phyloP scores from a whole-genome alignment of 1,139 yeast species.

The Yamadazyma trypodendri region DNA sequence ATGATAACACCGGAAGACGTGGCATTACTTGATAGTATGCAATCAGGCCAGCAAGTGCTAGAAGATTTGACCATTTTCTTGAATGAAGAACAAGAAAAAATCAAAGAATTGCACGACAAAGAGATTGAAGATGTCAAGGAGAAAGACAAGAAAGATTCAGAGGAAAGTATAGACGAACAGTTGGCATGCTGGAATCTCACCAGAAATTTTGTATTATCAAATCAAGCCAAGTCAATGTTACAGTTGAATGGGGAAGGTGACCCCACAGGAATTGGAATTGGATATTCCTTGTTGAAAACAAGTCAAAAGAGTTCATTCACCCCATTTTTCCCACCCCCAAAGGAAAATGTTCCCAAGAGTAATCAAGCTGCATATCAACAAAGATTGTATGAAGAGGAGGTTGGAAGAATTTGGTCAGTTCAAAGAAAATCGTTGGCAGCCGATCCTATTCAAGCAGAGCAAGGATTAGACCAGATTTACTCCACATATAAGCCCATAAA shows the following conservation, averaged over 20 bases:
- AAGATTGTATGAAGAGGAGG: conserved; percentile 88
- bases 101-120: conserved; percentile 24
- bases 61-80: conserved; percentile 49
- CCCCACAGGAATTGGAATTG: conserved; percentile 89
- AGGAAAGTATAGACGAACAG: conserved; percentile 72
- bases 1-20: conserved; percentile 94
- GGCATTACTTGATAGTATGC: conserved; percentile 86
- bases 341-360: conserved; percentile 45
- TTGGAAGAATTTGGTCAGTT: conserved; percentile 85
- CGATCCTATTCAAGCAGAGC: conserved; percentile 28
- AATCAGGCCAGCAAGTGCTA: conserved; percentile 80
- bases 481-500: conserved; percentile 40
- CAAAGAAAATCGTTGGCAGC: conserved; percentile 68
- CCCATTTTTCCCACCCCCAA: conserved; percentile 53
- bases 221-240: conserved; percentile 95
- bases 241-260: conserved; percentile 97
- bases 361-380: conserved; percentile 76
- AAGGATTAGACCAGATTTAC: conserved; percentile 28
- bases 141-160: conserved; percentile 32
- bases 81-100: conserved; percentile 22
- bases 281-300: conserved; percentile 83
- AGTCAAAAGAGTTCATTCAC: conserved; percentile 95
- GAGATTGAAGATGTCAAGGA: conserved; percentile 21
- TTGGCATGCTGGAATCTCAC: conserved; percentile 93
- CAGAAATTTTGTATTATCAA: conserved; percentile 85